Evolutionary conservation across 257 asterid species (phyloP).

Genomic region (Cruciata laevipes): DNA sequence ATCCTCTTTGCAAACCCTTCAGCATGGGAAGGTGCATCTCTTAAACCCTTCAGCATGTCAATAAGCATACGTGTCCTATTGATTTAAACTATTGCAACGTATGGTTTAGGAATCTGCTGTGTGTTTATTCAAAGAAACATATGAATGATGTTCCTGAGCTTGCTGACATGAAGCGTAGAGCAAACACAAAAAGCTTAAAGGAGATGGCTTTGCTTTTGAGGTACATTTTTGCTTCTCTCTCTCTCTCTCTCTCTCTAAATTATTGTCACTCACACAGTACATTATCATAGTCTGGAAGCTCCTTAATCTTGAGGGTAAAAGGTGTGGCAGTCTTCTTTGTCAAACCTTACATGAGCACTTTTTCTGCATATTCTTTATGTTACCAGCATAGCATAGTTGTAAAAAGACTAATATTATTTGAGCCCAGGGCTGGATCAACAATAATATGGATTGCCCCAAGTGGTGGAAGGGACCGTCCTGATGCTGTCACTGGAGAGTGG

Average conservation of each 20-base stretch:
- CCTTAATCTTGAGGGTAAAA: not conserved
- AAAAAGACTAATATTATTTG: slow-evolving; percentile 4
- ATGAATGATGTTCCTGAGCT: slow-evolving; percentile 83
- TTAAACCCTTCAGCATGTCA: slow-evolving; percentile 7
- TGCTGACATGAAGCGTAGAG: slow-evolving; percentile 73
- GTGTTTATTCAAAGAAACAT: slow-evolving; percentile 93
- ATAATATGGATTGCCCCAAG: slow-evolving; percentile 98
- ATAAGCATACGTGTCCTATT: slow-evolving; percentile 15
- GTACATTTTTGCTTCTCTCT: slow-evolving; percentile 24
- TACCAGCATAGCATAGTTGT: not conserved
- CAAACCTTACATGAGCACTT: not conserved
- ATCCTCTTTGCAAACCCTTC: slow-evolving; percentile 97
- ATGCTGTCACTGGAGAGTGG: slow-evolving; percentile 77
- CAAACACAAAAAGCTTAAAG: slow-evolving; percentile 91
- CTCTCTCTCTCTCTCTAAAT: not conserved
- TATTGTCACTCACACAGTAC: too few species aligned
- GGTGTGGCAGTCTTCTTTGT: not conserved
- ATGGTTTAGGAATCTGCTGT: slow-evolving; percentile 71
- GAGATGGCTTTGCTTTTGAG: slow-evolving; percentile 89
- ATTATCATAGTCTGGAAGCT: not conserved
- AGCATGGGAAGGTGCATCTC: slow-evolving; percentile 88
- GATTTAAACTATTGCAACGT: slow-evolving; percentile 9
- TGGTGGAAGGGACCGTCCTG: slow-evolving; percentile 99
- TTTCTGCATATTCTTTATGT: not conserved
- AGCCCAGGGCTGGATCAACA: slow-evolving; percentile 75